Percentiles rank a stretch among this genome's conserved stretches.
Conservation (phyloP, 768 basidiomycete genomes). For the Cystobasidium tubakii region DNA sequence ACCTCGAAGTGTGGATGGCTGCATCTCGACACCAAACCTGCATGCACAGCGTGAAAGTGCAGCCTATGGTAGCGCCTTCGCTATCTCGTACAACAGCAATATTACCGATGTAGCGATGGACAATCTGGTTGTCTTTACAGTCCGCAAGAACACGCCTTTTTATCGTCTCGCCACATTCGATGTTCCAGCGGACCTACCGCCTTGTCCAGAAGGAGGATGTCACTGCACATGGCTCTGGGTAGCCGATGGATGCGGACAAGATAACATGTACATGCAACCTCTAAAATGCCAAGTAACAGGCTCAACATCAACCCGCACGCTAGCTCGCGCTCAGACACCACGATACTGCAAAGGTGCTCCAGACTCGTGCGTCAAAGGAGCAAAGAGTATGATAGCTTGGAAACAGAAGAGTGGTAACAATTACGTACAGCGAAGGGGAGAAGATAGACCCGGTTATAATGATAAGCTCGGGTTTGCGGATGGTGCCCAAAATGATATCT, state of each 20-base stretch:
- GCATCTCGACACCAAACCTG: conserved; percentile 1
- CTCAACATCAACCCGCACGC: neutral
- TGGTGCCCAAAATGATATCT: conserved; percentile 23
- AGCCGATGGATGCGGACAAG: conserved; percentile 18
- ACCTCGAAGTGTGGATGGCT: neutral
- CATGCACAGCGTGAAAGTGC: neutral
- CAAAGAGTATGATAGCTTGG: conserved; percentile 16
- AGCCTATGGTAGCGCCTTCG: conserved; percentile 12
- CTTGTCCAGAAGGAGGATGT: conserved; percentile 23
- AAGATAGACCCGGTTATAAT: conserved; percentile 16
- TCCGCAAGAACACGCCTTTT: conserved; percentile 14
- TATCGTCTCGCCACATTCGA: conserved; percentile 15
- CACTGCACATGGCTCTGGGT: conserved; percentile 21
- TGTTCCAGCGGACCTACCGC: conserved; percentile 14
- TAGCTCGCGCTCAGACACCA: neutral
- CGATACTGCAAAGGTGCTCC: conserved; percentile 15
- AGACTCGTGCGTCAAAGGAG: conserved; percentile 12
- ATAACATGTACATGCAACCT: conserved; percentile 18
- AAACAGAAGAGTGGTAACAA: conserved; percentile 9
- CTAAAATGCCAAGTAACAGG: neutral
- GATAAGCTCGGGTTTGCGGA: conserved; percentile 4
- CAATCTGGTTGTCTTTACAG: conserved; percentile 18
- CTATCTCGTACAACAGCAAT: conserved; percentile 9
- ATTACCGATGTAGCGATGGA: conserved; percentile 3
- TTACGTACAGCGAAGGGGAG: neutral